Evolutionary conservation across 2,329 filamentous ascomycete species (phyloP).

Genomic region (Colletotrichum abscissum): DNA sequence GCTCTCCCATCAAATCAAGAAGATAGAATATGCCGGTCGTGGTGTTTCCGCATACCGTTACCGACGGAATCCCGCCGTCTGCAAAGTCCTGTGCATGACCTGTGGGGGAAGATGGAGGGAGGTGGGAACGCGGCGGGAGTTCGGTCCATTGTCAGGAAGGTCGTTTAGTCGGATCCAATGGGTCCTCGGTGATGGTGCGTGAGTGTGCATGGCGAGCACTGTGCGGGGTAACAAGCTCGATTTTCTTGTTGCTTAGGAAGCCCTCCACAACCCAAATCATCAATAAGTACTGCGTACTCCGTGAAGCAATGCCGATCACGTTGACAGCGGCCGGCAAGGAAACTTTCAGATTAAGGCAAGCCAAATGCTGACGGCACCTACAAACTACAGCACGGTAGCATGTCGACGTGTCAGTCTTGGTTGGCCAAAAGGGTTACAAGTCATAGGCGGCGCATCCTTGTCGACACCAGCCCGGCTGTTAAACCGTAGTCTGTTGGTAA

Average conservation of each 20-base stretch:
- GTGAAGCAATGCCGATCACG: not conserved
- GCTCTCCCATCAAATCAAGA: not conserved
- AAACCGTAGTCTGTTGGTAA: not conserved
- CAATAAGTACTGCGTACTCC: too few species aligned
- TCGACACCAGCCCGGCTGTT: not conserved
- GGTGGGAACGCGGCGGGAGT: constrained; percentile 3
- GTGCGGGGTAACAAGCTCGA: constrained; percentile 10
- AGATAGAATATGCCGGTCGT: not conserved
- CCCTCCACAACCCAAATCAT: not conserved
- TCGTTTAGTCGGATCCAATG: constrained; percentile 1
- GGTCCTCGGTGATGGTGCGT: not conserved
- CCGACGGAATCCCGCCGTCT: constrained; percentile 20
- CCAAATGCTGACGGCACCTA: not conserved
- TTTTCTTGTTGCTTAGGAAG: not conserved
- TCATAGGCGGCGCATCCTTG: constrained; percentile 3
- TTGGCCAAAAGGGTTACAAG: not conserved
- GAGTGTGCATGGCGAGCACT: not conserved
- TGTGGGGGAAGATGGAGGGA: constrained; percentile 7
- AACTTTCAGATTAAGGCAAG: not conserved
- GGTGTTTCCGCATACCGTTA: constrained; percentile 9
- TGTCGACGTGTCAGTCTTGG: not conserved
- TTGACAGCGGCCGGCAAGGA: not conserved
- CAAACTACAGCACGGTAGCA: not conserved
- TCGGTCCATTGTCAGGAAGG: constrained; percentile 15
- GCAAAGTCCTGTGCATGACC: not conserved